Base-by-base conservation (phyloP, 139 green algal genomes). In the Coelastrella sp. region DNA sequence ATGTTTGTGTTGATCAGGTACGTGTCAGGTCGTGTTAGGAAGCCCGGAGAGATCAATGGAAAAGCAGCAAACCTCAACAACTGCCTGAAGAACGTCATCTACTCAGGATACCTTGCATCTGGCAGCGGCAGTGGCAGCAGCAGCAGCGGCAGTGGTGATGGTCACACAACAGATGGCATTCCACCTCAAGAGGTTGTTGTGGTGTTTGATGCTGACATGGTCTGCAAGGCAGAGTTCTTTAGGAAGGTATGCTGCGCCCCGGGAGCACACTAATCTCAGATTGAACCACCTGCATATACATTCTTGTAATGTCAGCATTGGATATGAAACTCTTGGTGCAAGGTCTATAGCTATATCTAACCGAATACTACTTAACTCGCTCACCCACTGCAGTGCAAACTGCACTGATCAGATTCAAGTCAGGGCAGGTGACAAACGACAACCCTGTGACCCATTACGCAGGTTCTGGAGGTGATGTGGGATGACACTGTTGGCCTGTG, bases 1-100 rank as follows among this genome's bases (percentile, higher is more conserved):
- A 11, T 17, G 22, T 24, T 80, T 24, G 25, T 58, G 24, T 25
- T 75, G 35, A 49, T 57, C 78, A 92, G 89, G 68, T 98, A 98
- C 83, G 93, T 98, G 57, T 95, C 92, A 78, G 96, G 96, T 1
- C 93, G 96, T 84, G 95, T 95, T 61, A 92, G 95, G 22, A 91
- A 84, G 57, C 66, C 75, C 10, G 87, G 87, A 7, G 86, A 94
- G 92, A 96, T 96, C 90, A 98, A 98, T 72, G 96, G 96, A 76
- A 98, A 98, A 94, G 95, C 92, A 10, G 92, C 90, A 79, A 97
- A 97, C 92, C 92, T 97, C 73, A 97, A 97, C 92, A 95, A 96
- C 78, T 92, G 90, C 56, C 92, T 93, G 9, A 65, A 57, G 59
- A 88, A 91, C 78, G 81, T 92, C 66, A 93, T 97, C 56, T 97